These are phyloP conservation scores for Hemisphaericaspora nanyangensis DNA, from an alignment of 805 yeast species.

Conservation along the genomic window DNA sequence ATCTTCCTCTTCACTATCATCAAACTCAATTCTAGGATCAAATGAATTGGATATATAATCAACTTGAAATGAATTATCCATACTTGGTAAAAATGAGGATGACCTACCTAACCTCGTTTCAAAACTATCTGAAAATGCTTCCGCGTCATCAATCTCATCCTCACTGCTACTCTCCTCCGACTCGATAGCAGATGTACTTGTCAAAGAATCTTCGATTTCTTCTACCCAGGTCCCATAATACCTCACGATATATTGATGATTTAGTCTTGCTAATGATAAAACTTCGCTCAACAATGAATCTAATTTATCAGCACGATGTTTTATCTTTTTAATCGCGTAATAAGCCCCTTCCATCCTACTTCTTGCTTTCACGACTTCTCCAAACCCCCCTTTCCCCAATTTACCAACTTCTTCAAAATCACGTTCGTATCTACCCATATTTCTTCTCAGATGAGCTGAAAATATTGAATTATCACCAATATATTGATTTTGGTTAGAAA, in stretches of 20 bases:
- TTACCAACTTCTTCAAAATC: constrained; percentile 94
- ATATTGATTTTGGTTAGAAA: constrained; percentile 18
- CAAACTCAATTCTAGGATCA: constrained; percentile 55
- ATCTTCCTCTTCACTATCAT: constrained; percentile 30
- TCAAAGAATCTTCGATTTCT: constrained; percentile 42
- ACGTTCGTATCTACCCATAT: constrained; percentile 71
- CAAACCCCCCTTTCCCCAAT: constrained; percentile 93
- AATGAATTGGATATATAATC: constrained; percentile 70
- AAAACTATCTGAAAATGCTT: constrained; percentile 15
- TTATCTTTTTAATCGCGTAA: constrained; percentile 90
- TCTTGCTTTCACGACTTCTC: constrained; percentile 96
- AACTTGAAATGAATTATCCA: constrained; percentile 36
- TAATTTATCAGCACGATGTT: constrained; percentile 75
- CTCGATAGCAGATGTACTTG: constrained; percentile 8
- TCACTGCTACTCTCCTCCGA: constrained; percentile 23
- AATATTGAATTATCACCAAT: background rate
- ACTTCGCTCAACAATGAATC: constrained; percentile 87
- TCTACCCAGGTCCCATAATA: constrained; percentile 98
- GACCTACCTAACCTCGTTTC: constrained; percentile 13
- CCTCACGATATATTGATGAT: constrained; percentile 93
- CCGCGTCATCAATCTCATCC: constrained; percentile 6
- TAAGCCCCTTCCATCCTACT: constrained; percentile 91
- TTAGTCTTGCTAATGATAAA: constrained; percentile 82
- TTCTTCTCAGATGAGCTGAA: constrained; percentile 4
- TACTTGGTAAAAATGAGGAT: constrained; percentile 17